Conservation (phyloP, 768 basidiomycete species). For the Rickenella mellea region DNA sequence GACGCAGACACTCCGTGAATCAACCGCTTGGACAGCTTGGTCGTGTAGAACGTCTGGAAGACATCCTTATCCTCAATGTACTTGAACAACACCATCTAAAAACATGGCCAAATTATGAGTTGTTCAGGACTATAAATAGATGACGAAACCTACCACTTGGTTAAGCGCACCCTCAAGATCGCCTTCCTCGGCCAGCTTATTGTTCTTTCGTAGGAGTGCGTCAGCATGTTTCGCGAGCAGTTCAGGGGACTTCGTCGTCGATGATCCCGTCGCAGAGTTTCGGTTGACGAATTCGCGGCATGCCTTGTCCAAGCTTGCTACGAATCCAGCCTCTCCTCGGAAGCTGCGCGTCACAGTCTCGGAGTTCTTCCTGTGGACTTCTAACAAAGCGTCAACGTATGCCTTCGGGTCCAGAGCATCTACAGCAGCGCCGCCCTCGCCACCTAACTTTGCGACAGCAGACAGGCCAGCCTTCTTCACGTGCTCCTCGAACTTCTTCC, state of each 20-base stretch:
- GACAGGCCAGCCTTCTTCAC: constrained; percentile 85
- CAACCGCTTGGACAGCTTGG: constrained; percentile 86
- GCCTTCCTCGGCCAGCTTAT: constrained; percentile 88
- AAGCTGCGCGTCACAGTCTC: constrained; percentile 86
- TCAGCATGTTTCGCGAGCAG: constrained; percentile 89
- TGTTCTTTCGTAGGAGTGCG: constrained; percentile 82
- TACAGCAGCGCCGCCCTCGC: constrained; percentile 34
- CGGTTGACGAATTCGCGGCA: constrained; percentile 93
- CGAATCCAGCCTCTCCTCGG: constrained; percentile 87
- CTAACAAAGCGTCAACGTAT: constrained; percentile 87
- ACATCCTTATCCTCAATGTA: constrained; percentile 99
- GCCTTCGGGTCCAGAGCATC: constrained; percentile 81
- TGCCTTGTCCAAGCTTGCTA: constrained; percentile 88
- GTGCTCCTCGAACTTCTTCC: constrained; percentile 90
- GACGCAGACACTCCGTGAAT: constrained; percentile 88
- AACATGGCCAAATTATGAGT: neutral
- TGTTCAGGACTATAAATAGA: constrained; percentile 1
- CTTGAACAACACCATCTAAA: constrained; percentile 93
- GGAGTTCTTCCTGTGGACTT: constrained; percentile 86
- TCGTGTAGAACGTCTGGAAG: constrained; percentile 96
- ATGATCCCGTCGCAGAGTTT: constrained; percentile 80
- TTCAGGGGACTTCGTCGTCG: constrained; percentile 78
- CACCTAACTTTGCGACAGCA: constrained; percentile 67
- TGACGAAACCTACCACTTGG: constrained; percentile 66
- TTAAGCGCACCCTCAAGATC: constrained; percentile 85